A percentile compares a stretch with the other conserved stretches of the same genome.
phyloP scores from a whole-genome alignment of 768 basidiomycete genomes.

The Mycena polygramma region DNA sequence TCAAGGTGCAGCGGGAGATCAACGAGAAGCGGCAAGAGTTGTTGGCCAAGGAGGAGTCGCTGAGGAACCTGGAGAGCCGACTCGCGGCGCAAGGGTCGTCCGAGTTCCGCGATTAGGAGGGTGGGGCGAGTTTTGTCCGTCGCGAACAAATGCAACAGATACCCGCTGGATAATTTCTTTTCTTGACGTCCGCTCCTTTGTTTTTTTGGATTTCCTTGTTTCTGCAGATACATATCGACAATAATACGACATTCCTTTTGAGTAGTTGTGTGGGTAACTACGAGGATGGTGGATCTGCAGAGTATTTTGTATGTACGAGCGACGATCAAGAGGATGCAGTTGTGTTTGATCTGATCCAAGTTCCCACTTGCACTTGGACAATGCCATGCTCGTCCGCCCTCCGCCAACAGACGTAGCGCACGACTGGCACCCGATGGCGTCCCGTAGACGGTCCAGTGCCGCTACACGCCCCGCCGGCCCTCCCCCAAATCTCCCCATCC shows the following conservation, averaged over 20 bases:
- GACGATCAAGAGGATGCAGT: neutral
- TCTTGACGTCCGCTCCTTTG: slow-evolving; percentile 46
- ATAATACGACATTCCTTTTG: slow-evolving; percentile 1
- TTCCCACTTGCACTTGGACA: neutral
- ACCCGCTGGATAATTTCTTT: slow-evolving; percentile 32
- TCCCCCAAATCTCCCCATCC: slow-evolving; percentile 82
- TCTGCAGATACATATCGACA: neutral
- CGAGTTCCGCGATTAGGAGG: slow-evolving; percentile 77
- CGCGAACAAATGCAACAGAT: slow-evolving; percentile 3
- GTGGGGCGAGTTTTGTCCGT: neutral
- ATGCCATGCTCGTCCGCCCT: neutral
- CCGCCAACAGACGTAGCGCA: neutral
- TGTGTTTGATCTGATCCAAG: neutral
- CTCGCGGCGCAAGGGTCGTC: slow-evolving; percentile 89
- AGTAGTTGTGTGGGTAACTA: too few species aligned
- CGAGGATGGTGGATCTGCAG: too few species aligned
- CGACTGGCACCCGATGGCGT: slow-evolving; percentile 7
- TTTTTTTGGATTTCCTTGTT: slow-evolving; percentile 32
- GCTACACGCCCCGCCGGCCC: slow-evolving; percentile 76
- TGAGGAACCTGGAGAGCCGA: slow-evolving; percentile 84
- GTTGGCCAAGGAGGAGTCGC: slow-evolving; percentile 72
- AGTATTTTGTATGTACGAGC: too few species aligned
- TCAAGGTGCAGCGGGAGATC: slow-evolving; percentile 98
- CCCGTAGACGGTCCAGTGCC: slow-evolving; percentile 77
- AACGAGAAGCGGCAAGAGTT: slow-evolving; percentile 97